Percentiles rank a stretch among this genome's conserved stretches.
Conservation (phyloP, 148 eudicot genomes). For the Spergularia marina region DNA sequence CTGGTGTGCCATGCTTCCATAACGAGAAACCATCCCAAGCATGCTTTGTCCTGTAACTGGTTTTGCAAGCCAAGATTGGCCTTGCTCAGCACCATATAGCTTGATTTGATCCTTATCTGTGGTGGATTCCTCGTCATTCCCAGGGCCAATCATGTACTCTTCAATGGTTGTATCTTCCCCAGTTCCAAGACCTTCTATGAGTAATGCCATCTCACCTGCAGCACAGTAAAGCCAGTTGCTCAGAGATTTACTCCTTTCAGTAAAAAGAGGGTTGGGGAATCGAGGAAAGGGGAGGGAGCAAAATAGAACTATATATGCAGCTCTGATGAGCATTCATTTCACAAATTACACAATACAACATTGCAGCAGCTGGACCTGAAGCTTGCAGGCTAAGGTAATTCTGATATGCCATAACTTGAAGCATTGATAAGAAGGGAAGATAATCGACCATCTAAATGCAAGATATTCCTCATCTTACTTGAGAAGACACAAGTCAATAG, state of each 20-base stretch:
- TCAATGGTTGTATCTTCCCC: slow-evolving; percentile 73
- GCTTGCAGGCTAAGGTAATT: not conserved
- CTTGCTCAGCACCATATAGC: slow-evolving; percentile 72
- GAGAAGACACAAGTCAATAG: too few species aligned
- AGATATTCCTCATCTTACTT: not conserved
- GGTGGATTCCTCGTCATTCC: slow-evolving; percentile 51
- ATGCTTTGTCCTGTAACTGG: slow-evolving; percentile 70
- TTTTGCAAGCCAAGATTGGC: slow-evolving; percentile 82
- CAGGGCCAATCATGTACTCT: slow-evolving; percentile 67
- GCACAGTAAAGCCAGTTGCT: not conserved
- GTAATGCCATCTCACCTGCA: slow-evolving; percentile 79
- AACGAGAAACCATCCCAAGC: slow-evolving; percentile 49
- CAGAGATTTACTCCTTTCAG: not conserved
- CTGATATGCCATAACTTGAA: not conserved
- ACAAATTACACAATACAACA: not conserved
- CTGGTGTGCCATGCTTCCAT: slow-evolving; percentile 45
- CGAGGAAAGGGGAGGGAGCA: too few species aligned
- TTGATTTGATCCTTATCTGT: slow-evolving; percentile 60
- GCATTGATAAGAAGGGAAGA: not conserved
- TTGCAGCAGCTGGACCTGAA: not conserved
- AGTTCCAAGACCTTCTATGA: slow-evolving; percentile 73
- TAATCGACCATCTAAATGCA: not conserved
- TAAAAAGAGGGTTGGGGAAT: too few species aligned
- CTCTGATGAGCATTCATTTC: not conserved
- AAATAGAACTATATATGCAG: not conserved